Conservation (phyloP, 352 stramenopile species). For the Phytopythium aichiense region DNA sequence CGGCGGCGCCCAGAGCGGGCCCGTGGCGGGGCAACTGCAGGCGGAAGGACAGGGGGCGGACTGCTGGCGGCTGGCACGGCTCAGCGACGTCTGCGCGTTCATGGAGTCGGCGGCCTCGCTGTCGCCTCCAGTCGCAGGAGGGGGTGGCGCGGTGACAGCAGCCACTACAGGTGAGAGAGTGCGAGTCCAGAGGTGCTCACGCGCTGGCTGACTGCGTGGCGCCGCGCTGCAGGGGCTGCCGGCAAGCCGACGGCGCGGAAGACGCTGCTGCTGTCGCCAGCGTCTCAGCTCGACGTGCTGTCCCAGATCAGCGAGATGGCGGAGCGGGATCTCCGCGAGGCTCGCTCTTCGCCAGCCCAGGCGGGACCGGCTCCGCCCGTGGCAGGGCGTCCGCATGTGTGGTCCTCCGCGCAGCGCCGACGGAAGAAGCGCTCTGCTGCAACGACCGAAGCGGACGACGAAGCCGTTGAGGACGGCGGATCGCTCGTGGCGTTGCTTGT, state of each 20-base stretch:
- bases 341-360: neutral
- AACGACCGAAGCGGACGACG: neutral
- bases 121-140: neutral
- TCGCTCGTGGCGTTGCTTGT: neutral
- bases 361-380: neutral
- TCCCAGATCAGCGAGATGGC: slow-evolving; percentile 74
- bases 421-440: slow-evolving; percentile 2
- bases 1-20: neutral
- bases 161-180: too few species aligned
- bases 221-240: too few species aligned
- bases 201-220: too few species aligned
- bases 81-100: neutral
- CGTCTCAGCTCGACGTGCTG: slow-evolving; percentile 67
- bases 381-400: slow-evolving; percentile 13
- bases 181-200: too few species aligned
- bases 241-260: neutral
- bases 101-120: neutral
- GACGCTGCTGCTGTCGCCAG: slow-evolving; percentile 51
- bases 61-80: neutral
- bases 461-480: neutral
- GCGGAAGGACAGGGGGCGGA: neutral
- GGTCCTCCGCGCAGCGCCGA: slow-evolving; percentile 10
- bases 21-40: neutral
- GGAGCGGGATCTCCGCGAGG: slow-evolving; percentile 20
- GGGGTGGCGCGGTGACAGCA: too few species aligned